A percentile compares a stretch with the other conserved stretches of the same genome.
Conservation (phyloP, 768 basidiomycete species). For the Suillus weaverae region DNA sequence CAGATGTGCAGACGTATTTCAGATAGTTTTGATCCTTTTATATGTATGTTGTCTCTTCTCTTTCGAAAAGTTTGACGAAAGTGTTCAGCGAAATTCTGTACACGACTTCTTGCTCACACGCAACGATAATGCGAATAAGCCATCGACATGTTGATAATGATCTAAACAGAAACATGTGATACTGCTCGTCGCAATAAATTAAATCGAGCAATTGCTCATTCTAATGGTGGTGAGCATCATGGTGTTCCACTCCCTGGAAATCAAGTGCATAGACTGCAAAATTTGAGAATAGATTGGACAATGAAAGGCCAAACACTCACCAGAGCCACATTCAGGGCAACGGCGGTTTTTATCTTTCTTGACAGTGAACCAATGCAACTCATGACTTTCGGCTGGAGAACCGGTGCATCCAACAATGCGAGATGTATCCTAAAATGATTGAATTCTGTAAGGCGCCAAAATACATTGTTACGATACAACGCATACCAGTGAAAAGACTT, state of each 20-base stretch:
- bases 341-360: slow-evolving; percentile 67
- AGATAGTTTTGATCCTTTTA: not conserved
- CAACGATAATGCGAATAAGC: not conserved
- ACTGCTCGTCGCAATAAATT: not conserved
- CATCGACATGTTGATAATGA: not conserved
- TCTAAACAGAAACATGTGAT: not conserved
- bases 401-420: slow-evolving; percentile 95
- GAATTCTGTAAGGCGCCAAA: slow-evolving; percentile 2
- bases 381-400: slow-evolving; percentile 92
- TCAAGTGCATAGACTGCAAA: slow-evolving; percentile 70
- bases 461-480: slow-evolving; percentile 3
- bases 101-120: not conserved
- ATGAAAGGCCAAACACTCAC: slow-evolving; percentile 45
- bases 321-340: slow-evolving; percentile 93
- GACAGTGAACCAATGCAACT: slow-evolving; percentile 81
- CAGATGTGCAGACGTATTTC: too few relatives aligned
- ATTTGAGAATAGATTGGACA: slow-evolving; percentile 8
- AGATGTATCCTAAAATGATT: slow-evolving; percentile 57
- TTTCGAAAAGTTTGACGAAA: not conserved
- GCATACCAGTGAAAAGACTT: slow-evolving; percentile 84
- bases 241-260: slow-evolving; percentile 60
- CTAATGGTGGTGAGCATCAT: slow-evolving; percentile 48
- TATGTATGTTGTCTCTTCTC: not conserved
- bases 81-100: not conserved
- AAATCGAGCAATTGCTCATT: not conserved